phyloP scores from a whole-genome alignment of 2,329 filamentous ascomycete genomes.

The Epichloe gansuensis region DNA sequence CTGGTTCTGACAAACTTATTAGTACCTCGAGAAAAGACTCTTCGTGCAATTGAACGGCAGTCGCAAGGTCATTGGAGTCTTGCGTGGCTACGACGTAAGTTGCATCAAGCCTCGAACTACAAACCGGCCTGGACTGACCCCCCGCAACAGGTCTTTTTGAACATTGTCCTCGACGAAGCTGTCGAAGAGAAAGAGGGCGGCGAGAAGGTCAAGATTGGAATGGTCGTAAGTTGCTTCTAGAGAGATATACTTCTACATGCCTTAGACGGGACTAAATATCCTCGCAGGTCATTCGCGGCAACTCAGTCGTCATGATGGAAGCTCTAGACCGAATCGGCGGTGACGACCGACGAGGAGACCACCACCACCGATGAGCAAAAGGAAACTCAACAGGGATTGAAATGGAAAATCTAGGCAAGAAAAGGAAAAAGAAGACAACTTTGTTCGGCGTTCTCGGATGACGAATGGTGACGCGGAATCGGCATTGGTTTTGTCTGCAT shows the following conservation, averaged over 20 bases:
- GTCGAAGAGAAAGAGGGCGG: conserved; percentile 87
- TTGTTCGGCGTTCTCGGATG: conserved; percentile 24
- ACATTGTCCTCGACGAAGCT: conserved; percentile 94
- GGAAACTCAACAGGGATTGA: conserved; percentile 8
- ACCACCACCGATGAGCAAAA: conserved; percentile 17
- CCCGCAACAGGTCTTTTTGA: conserved; percentile 73
- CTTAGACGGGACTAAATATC: background rate
- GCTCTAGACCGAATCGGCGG: conserved; percentile 57
- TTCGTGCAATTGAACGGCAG: conserved; percentile 97
- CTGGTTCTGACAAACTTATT: conserved; percentile 14
- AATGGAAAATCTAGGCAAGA: background rate
- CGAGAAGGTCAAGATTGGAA: conserved; percentile 81
- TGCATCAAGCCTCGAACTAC: background rate
- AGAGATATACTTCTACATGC: background rate
- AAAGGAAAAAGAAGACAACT: conserved; percentile 2
- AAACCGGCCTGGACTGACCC: background rate
- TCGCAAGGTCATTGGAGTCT: conserved; percentile 87
- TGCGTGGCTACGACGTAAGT: conserved; percentile 90
- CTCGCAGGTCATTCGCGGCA: conserved; percentile 78
- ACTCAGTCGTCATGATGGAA: conserved; percentile 97
- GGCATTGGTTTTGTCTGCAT: background rate
- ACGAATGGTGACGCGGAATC: conserved; percentile 7
- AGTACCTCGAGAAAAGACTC: conserved; percentile 99
- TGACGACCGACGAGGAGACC: conserved; percentile 32
- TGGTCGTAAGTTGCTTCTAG: conserved; percentile 55